Base-by-base conservation (phyloP, 75 land plant genomes). In the Sequoiadendron giganteum region DNA sequence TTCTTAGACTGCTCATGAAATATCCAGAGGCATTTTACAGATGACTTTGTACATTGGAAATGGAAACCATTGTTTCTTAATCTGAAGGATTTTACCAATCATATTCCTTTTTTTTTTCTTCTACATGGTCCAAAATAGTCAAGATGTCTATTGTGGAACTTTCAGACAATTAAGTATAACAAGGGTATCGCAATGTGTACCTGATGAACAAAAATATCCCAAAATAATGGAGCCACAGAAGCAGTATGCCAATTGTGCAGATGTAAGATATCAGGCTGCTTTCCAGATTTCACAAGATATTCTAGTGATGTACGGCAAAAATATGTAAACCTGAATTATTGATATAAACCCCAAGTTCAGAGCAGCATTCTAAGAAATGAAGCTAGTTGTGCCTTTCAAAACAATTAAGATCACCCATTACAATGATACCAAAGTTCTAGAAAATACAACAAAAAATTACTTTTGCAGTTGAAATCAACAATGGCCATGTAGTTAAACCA, bases 211-310 rank as follows among this genome's bases (percentile, higher is more conserved):
- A 91, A 95, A 36, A 92, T 85, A 80, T 95, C 96, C 96, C 96
- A 95, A 89, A 95, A 95, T 89, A 95, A 88, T 48, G 96, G 96
- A 68, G 94, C 96, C 78, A 94, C 92, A 61, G 92, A 85, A 83
- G 96, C 91, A 84, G 96, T 93, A 81, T 95, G 91, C 96, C 96
- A 95, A 78, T 95, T 93, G 89, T 95, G 96, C 75, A 95, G 90
- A 90, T 95, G 96, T 45, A 95, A 82, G 48, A 95, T 90, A 90
- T 95, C 96, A 65, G 96, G 94, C 87, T 91, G 91, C 92, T 95
- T 95, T 85, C 95, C 95, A 55, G 94, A 90, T 87, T 92, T 95
- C 68, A 93, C 78, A 40, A 95, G 88, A 89, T 94, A 95, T 52
- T 95, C 96, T 89, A 95, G 90, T 25, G 95, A 92, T 61, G 95